These are phyloP conservation scores for Monilinia fructicola DNA, from an alignment of 2,329 filamentous ascomycete genomes.

Conservation along the genomic window DNA sequence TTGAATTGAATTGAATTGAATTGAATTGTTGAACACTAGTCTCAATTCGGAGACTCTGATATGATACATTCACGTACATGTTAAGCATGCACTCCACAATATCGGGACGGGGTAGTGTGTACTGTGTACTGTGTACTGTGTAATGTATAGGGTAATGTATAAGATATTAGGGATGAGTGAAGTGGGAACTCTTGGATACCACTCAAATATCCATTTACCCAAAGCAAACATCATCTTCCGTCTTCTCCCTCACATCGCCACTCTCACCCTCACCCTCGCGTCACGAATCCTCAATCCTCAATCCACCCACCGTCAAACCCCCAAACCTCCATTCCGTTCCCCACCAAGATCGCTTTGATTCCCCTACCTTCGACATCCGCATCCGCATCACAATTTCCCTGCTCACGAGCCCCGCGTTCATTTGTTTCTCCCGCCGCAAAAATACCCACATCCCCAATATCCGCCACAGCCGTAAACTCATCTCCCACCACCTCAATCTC, in stretches of 20 bases:
- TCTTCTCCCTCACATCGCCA: neutral
- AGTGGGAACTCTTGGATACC: no score
- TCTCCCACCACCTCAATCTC: slow-evolving; percentile 49
- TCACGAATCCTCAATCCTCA: neutral
- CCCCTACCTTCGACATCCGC: slow-evolving; percentile 20
- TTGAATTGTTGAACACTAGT: no score
- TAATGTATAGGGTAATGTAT: no score
- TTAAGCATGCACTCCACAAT: no score
- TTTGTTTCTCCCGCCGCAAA: slow-evolving; percentile 30
- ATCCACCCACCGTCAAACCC: neutral
- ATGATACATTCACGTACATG: no score
- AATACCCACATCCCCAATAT: slow-evolving; percentile 52
- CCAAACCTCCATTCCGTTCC: slow-evolving; percentile 43
- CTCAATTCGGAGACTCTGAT: no score
- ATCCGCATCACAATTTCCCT: neutral
- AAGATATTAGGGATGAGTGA: no score
- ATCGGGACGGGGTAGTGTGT: no score
- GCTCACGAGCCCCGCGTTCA: slow-evolving; percentile 12
- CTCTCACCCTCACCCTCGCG: neutral
- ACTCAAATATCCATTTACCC: no score
- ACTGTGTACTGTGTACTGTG: no score
- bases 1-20: neutral
- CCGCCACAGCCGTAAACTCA: slow-evolving; percentile 59
- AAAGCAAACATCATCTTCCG: no score
- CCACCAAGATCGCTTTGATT: neutral